These are phyloP conservation scores for Gossypium raimondii DNA, from an alignment of 345 rosid genomes.

Conservation along the genomic window DNA sequence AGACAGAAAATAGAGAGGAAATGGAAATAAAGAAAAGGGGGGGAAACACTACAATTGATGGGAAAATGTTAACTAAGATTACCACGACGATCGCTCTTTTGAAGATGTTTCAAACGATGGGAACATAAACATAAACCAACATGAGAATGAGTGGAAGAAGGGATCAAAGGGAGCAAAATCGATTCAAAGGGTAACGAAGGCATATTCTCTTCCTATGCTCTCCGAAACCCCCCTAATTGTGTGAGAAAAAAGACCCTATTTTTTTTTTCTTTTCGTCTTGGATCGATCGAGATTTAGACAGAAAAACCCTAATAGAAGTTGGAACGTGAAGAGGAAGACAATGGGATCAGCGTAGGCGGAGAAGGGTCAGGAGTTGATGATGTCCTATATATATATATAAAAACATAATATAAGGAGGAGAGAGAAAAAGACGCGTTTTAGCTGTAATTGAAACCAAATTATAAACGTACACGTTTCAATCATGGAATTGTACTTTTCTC, in stretches of 20 bases:
- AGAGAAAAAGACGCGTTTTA: conserved; percentile 15
- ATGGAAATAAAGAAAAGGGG: background rate
- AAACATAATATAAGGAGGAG: background rate
- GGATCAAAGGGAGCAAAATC: conserved; percentile 35
- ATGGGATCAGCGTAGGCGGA: background rate
- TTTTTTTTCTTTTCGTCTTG: background rate
- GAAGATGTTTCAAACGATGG: conserved; percentile 79
- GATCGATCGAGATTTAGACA: conserved; percentile 7
- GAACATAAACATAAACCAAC: conserved; percentile 56
- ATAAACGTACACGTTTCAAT: conserved; percentile 30
- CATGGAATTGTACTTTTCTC: background rate
- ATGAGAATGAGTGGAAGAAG: conserved; percentile 54
- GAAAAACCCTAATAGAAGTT: background rate
- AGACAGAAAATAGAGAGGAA: background rate
- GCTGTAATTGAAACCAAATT: conserved; percentile 25
- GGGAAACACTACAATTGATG: background rate
- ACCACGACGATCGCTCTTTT: conserved; percentile 95
- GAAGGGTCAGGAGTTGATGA: background rate
- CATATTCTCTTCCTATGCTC: conserved; percentile 63
- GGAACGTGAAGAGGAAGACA: background rate
- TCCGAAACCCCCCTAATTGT: conserved; percentile 70
- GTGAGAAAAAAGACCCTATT: conserved; percentile 25
- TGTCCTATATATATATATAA: too few relatives aligned
- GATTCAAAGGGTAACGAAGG: conserved; percentile 64
- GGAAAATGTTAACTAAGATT: conserved; percentile 73